phyloP scores from a whole-genome alignment of 208 protist species.

The Acanthamoeba lenticulata region DNA sequence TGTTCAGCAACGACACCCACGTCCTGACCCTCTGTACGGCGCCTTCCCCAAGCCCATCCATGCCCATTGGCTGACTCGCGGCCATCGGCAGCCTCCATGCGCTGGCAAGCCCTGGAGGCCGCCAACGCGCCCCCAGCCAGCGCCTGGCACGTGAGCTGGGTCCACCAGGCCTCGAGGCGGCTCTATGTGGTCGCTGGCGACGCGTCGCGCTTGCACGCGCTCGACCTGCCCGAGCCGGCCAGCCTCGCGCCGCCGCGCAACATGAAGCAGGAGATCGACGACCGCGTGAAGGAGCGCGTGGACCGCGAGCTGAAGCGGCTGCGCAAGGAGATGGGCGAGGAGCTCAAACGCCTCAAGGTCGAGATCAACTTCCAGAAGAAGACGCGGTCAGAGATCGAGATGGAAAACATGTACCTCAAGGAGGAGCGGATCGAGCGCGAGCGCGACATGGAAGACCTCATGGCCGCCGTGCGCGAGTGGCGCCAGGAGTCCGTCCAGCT shows the following conservation, averaged over 20 bases:
- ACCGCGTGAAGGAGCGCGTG: conserved; percentile 80
- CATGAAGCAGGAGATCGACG: conserved; percentile 71
- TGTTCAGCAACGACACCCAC: not conserved
- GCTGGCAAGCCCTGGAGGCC: not conserved
- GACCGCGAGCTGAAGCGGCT: conserved; percentile 77
- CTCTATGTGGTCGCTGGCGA: not conserved
- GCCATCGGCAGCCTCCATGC: not conserved
- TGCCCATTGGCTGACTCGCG: too few species aligned
- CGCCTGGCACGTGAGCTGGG: not conserved
- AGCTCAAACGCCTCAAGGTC: conserved; percentile 48
- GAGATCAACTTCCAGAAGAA: conserved; percentile 41
- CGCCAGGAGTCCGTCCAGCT: not conserved
- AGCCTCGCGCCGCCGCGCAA: too few species aligned
- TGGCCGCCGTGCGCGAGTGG: not conserved
- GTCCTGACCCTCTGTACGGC: not conserved
- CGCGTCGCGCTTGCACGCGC: not conserved
- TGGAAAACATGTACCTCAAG: conserved; percentile 16
- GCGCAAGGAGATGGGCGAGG: conserved; percentile 75
- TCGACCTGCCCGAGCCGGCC: too few species aligned
- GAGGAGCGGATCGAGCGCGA: not conserved
- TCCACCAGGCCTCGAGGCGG: not conserved
- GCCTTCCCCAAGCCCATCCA: too few species aligned
- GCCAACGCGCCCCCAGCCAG: not conserved
- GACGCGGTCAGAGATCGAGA: not conserved
- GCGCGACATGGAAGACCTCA: not conserved